phyloP scores from a whole-genome alignment of 106 monocot genomes.

The Acorus calamus region DNA sequence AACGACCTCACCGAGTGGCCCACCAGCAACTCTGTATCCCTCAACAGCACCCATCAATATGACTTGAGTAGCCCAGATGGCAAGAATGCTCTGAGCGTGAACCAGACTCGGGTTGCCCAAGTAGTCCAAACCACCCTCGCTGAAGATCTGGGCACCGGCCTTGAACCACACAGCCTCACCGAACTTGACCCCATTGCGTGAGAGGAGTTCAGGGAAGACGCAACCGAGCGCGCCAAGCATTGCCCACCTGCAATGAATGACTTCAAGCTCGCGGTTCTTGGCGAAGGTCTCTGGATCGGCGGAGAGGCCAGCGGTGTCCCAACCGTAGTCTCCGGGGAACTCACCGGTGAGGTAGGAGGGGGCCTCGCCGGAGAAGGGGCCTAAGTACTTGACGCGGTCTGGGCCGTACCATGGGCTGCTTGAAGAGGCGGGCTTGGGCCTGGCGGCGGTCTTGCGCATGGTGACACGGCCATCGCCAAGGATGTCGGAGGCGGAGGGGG shows the following conservation, averaged over 20 bases:
- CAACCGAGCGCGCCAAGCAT: no score
- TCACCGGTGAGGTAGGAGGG: slow-evolving; percentile 14
- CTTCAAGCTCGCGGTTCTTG: neutral
- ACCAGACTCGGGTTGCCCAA: slow-evolving; percentile 27
- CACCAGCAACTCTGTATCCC: slow-evolving; percentile 7
- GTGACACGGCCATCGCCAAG: slow-evolving; percentile 23
- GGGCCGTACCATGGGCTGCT: slow-evolving; percentile 27
- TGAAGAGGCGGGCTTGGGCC: slow-evolving; percentile 14
- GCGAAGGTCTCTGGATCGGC: slow-evolving; percentile 35
- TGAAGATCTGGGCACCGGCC: no score
- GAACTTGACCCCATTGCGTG: slow-evolving; percentile 30
- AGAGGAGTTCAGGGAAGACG: slow-evolving; percentile 20
- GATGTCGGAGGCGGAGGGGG: slow-evolving; percentile 5
- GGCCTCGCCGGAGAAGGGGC: no score
- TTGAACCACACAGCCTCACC: no score
- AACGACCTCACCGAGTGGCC: slow-evolving; percentile 22
- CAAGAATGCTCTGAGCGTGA: slow-evolving; percentile 28
- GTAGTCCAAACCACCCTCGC: no score
- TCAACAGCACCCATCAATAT: no score
- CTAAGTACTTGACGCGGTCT: no score
- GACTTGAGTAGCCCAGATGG: no score
- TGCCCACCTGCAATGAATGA: no score
- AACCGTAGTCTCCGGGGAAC: slow-evolving; percentile 24
- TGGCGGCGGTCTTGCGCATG: slow-evolving; percentile 25
- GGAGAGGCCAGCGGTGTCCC: slow-evolving; percentile 11